Evolutionary conservation across 1,139 yeast species (phyloP), one percentile per base, ranked within the genome.

Genomic region (Candida pseudoviswanathii): DNA sequence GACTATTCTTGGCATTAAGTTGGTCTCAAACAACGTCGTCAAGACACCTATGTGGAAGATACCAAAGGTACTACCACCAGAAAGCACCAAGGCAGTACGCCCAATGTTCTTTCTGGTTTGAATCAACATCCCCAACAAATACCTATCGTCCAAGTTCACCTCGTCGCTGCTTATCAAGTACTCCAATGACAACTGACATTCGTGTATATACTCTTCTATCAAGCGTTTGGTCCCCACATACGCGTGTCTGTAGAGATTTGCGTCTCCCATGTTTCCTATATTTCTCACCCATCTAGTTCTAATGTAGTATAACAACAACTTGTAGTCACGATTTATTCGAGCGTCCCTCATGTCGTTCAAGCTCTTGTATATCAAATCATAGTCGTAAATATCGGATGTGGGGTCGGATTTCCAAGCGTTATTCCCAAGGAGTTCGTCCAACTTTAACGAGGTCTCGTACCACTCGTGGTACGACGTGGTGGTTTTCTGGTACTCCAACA

Each of bases 1-100:
- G n/a, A 94, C 82, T 44, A 94, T 89, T 45, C 91, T 77, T 0
- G 99, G 99, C 40, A 94, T 71, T 33, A 92, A 73, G 47, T 86
- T 84, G 43, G 81, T 79, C 58, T 89, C 95, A 44, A 86, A 70
- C 39, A 94, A 74, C 5, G 95, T 88, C 5, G 91, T 82, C 48
- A 92, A 73, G 0, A 94, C 97, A 0, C 99, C 99, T 49, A 91
- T 87, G 58, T 94, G 99, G 56, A 92, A 84, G 46, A 92, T 73
- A 0, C 98, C 99, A 71, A 94, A 88, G 2, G 96, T 88, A 10
- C 96, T 92, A 1, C 99, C 99, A 1, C 99, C 99, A 44, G 96
- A 86, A 46, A 94, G 77, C 30, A 95, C 90, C 44, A 94, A 72
- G 0, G 98, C 99, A 0, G 98, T 92, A 49, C 97, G 75, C 0